Evolutionary conservation across 208 protist genomes (phyloP).

Genomic region (Leishmania guyanensis): DNA sequence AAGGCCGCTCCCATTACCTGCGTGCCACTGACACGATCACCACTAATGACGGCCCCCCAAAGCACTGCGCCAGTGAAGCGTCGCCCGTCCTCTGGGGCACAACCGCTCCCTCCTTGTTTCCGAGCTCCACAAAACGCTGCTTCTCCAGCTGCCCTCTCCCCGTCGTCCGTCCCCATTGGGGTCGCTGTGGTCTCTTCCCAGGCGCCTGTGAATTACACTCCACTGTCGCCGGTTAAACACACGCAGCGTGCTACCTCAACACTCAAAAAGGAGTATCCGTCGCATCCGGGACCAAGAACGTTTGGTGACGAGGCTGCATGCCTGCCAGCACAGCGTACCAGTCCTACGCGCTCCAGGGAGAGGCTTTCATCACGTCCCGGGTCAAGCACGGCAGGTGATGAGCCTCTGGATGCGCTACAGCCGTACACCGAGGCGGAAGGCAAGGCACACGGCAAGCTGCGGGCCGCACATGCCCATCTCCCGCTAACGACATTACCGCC

Average conservation of each 20-base stretch:
- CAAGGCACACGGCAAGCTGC: no score
- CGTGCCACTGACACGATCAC: neutral
- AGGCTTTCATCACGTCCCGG: neutral
- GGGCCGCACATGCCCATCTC: neutral
- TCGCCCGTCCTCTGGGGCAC: neutral
- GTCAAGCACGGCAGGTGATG: conserved; percentile 1
- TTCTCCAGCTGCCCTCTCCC: neutral
- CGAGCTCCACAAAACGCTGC: neutral
- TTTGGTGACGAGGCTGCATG: neutral
- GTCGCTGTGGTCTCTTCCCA: neutral
- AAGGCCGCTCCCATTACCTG: neutral
- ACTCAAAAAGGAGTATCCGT: neutral
- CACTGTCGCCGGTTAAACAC: neutral
- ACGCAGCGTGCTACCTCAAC: neutral
- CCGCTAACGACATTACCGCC: neutral
- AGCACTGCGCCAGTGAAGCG: neutral
- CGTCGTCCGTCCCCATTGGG: neutral
- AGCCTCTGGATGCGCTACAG: neutral
- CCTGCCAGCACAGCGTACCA: neutral
- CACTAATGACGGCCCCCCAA: neutral
- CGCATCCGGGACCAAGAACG: neutral
- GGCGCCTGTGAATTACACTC: neutral
- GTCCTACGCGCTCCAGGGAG: neutral
- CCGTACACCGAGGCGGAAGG: neutral
- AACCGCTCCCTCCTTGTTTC: neutral